Conservation (phyloP, 1,139 yeast species). For the Protomyces inouyei region DNA sequence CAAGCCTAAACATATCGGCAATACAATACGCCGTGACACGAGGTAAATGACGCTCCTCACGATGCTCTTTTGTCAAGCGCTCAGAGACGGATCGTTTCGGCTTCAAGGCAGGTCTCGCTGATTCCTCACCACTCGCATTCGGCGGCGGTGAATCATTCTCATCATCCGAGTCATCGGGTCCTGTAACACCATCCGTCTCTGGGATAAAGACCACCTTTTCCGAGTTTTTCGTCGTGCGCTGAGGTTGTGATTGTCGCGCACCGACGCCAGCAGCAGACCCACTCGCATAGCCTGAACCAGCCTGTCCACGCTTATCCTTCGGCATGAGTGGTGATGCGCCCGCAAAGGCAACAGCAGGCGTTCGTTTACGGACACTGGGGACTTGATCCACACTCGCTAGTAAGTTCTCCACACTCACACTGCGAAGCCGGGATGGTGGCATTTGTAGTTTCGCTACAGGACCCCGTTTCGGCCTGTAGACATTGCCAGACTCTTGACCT, state of each 20-base stretch:
- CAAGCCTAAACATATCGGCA: slow-evolving; percentile 71
- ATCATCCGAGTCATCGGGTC: slow-evolving; percentile 17
- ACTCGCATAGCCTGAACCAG: slow-evolving; percentile 1
- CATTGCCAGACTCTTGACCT: background rate
- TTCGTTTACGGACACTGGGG: slow-evolving; percentile 24
- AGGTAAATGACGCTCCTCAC: slow-evolving; percentile 40
- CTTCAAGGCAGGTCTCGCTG: background rate
- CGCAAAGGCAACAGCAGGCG: slow-evolving; percentile 23
- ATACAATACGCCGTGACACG: slow-evolving; percentile 87
- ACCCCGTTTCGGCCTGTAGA: background rate
- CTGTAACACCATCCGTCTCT: slow-evolving; percentile 27
- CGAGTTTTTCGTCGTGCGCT: slow-evolving; percentile 31
- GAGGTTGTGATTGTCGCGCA: slow-evolving; percentile 26
- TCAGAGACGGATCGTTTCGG: slow-evolving; percentile 23
- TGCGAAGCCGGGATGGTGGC: slow-evolving; percentile 25
- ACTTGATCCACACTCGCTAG: slow-evolving; percentile 24
- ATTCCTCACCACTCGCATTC: slow-evolving; percentile 2
- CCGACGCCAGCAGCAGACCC: slow-evolving; percentile 6
- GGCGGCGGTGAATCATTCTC: slow-evolving; percentile 24
- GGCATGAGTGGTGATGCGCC: slow-evolving; percentile 15
- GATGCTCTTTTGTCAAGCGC: slow-evolving; percentile 22
- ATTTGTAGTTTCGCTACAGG: slow-evolving; percentile 11
- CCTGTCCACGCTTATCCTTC: slow-evolving; percentile 4
- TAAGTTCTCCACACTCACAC: slow-evolving; percentile 16
- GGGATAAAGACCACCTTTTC: slow-evolving; percentile 33